Base-by-base conservation (phyloP, 768 basidiomycete genomes). In the Mycena galericulata region DNA sequence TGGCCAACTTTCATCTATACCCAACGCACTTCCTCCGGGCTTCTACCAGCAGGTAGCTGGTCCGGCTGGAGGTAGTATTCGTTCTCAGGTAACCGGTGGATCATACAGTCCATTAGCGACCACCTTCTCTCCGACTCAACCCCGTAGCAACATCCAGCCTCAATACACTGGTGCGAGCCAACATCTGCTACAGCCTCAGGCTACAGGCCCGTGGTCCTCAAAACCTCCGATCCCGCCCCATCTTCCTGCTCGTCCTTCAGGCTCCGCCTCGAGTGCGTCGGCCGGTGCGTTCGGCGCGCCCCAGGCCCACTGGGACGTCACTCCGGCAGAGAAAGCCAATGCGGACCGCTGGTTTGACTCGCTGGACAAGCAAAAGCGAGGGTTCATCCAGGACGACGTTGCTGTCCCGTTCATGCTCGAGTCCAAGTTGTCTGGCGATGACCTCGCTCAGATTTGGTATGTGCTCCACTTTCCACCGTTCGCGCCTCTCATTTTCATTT, bases 371-470 rank as follows among this genome's bases (percentile, higher is more conserved):
- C 85, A 87, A 69, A 89, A 86, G 71, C 86, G 81, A 66, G 96
- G 96, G 0, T 94, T 85, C 75, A 92, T 99, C 22, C 96, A 97
- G 75, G 96, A 96, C 10, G 95, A 97, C 66, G 89, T 95, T 36
- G 98, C 96, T 10, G 98, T 98, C 6, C 95, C 95, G 4, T 99
- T 99, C 80, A 93, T 99, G 92, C 77, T 97, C 66, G 91, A 96
- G 79, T 97, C 95, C 34, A 90, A 93, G 50, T 81, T 99, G 50
- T 86, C 90, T 1, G 93, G 94, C 67, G 91, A 92, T 29, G 85
- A 88, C 27, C 85, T 99, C n/a, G 98, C 98, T 5, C 91, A 88
- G 73, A 84, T 99, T 54, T 99, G 98, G 97, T 97, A 75, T 57
- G 91, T 26, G 26, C 32, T 38, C 36, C 20, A n/a, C 57, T 47